Conservation (phyloP, 1,139 yeast species). For the Diutina neorugosa region DNA sequence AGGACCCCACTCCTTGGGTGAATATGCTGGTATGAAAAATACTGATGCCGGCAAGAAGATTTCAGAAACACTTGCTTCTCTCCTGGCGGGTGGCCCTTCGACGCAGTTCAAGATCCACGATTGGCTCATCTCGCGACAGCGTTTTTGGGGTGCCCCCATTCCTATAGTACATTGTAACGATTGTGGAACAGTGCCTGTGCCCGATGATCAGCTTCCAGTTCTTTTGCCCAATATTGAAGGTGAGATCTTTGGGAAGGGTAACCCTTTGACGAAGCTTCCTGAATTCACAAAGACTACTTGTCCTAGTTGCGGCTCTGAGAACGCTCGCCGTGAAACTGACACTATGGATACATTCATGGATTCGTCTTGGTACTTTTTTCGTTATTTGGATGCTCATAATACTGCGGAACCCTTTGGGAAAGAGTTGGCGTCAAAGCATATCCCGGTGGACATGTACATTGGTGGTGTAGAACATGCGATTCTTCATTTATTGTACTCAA, state of each 20-base stretch:
- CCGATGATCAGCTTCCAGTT: conserved; percentile 77
- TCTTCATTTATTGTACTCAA: conserved; percentile 70
- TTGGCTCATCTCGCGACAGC: conserved; percentile 88
- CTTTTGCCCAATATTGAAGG: conserved; percentile 40
- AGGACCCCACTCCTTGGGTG: conserved; percentile 24
- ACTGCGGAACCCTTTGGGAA: conserved; percentile 35
- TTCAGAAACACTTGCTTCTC: conserved; percentile 24
- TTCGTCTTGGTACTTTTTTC: conserved; percentile 90
- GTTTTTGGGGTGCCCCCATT: conserved; percentile 98
- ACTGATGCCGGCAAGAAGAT: conserved; percentile 42
- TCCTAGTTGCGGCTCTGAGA: conserved; percentile 58
- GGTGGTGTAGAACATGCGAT: conserved; percentile 98
- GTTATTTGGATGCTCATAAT: conserved; percentile 71
- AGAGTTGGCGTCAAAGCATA: conserved; percentile 35
- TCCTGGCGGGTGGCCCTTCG: conserved; percentile 31
- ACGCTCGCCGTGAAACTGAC: conserved; percentile 84
- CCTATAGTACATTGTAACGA: conserved; percentile 78
- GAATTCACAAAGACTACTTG: conserved; percentile 68
- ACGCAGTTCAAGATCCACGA: conserved; percentile 65
- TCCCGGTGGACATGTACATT: conserved; percentile 84
- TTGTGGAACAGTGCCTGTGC: conserved; percentile 89
- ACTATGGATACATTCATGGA: conserved; percentile 99
- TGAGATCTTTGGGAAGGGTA: conserved; percentile 40
- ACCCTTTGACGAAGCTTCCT: conserved; percentile 55
- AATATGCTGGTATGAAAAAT: conserved; percentile 36